phyloP scores from a whole-genome alignment of 495 filamentous ascomycete genomes.

The Rhypophila decipiens region DNA sequence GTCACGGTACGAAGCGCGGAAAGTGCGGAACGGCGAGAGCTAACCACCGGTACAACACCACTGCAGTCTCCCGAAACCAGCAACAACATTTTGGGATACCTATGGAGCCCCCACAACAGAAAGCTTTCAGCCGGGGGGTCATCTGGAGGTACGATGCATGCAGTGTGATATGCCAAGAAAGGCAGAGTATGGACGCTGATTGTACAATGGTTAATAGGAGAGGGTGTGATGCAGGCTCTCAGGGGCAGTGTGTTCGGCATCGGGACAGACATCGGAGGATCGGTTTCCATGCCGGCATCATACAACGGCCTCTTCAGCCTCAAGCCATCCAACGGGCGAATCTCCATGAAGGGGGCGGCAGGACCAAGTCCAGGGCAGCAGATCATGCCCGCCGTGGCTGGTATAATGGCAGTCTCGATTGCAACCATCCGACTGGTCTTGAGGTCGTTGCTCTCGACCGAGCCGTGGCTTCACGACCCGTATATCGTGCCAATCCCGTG shows the following conservation, averaged over 20 bases:
- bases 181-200: background rate
- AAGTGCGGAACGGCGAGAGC: background rate
- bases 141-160: conserved; percentile 36
- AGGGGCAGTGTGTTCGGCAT: conserved; percentile 58
- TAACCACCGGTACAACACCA: too few species aligned
- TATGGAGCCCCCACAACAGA: conserved; percentile 56
- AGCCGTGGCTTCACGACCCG: conserved; percentile 59
- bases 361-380: conserved; percentile 47
- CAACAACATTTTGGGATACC: conserved; percentile 62
- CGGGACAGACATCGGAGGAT: conserved; percentile 65
- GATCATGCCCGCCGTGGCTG: conserved; percentile 44
- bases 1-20: background rate
- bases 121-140: conserved; percentile 57
- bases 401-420: conserved; percentile 39
- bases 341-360: conserved; percentile 45
- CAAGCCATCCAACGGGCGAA: conserved; percentile 51
- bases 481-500: conserved; percentile 54
- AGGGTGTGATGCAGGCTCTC: conserved; percentile 56
- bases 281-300: conserved; percentile 59
- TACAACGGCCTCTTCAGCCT: conserved; percentile 60
- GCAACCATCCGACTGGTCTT: conserved; percentile 48
- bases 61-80: conserved; percentile 32
- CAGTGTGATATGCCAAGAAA: background rate
- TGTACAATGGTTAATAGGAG: conserved; percentile 31
- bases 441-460: conserved; percentile 35